These are phyloP conservation scores for Syncephalastrum sp. DNA, from an alignment of 371 early-diverging fungal genomes.

Conservation along the genomic window DNA sequence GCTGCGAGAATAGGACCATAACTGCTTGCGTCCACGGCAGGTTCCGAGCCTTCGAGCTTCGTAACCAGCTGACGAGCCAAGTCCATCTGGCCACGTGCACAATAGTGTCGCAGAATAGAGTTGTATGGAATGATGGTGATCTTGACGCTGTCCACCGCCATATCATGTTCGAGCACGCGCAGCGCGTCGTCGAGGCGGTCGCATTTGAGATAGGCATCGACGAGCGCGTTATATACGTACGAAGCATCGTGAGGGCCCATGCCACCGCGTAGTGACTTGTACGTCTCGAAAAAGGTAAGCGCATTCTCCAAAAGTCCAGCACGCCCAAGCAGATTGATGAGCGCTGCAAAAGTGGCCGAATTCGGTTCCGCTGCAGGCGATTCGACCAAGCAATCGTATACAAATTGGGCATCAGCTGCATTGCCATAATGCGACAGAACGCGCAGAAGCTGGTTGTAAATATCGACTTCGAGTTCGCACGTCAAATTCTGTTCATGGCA, in stretches of 20 bases:
- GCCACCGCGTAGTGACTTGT: constrained; percentile 15
- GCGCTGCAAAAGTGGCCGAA: constrained; percentile 48
- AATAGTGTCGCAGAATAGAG: constrained; percentile 48
- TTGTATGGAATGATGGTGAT: constrained; percentile 45
- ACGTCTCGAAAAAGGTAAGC: constrained; percentile 35
- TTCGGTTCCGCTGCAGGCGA: constrained; percentile 25
- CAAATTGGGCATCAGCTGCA: constrained; percentile 29
- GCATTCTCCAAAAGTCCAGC: constrained; percentile 42
- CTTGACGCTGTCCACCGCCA: constrained; percentile 31
- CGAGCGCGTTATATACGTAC: constrained; percentile 50
- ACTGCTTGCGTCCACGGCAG: constrained; percentile 42
- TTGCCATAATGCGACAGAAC: constrained; percentile 49
- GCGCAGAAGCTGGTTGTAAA: constrained; percentile 46
- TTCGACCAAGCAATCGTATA: constrained; percentile 35
- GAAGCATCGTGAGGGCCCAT: constrained; percentile 42
- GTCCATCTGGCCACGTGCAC: constrained; percentile 23
- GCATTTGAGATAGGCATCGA: constrained; percentile 49
- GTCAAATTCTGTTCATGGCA: constrained; percentile 24
- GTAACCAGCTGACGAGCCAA: constrained; percentile 34
- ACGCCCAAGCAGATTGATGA: constrained; percentile 50
- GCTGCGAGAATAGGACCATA: constrained; percentile 51
- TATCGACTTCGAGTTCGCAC: constrained; percentile 40
- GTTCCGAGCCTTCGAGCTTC: constrained; percentile 13
- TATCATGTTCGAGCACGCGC: constrained; percentile 39
- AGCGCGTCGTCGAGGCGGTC: constrained; percentile 36